A percentile compares a stretch with the other conserved stretches of the same genome.
phyloP scores from a whole-genome alignment of 164 flowering plant species.

The Pachysandra terminalis region DNA sequence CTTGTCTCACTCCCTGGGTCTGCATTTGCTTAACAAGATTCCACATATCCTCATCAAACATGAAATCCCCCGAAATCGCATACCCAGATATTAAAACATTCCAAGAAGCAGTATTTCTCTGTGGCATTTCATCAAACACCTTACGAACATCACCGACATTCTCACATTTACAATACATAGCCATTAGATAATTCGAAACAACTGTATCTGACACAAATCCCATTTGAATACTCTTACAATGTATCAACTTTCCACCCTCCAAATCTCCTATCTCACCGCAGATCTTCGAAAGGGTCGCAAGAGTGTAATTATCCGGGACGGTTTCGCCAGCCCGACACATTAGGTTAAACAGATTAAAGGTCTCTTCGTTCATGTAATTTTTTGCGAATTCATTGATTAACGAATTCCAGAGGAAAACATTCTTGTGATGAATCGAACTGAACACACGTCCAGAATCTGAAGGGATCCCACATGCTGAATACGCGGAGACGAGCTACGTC shows the following conservation, averaged over 20 bases:
- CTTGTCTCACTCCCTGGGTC: slow-evolving; percentile 43
- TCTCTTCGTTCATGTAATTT: slow-evolving; percentile 24
- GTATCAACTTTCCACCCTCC: slow-evolving; percentile 36
- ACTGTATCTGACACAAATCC: slow-evolving; percentile 45
- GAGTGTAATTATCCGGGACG: slow-evolving; percentile 55
- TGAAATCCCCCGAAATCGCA: slow-evolving; percentile 19
- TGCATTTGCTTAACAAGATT: slow-evolving; percentile 43
- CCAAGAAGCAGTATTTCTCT: slow-evolving; percentile 56
- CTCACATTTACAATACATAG: slow-evolving; percentile 54
- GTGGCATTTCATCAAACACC: slow-evolving; percentile 69
- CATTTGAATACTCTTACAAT: slow-evolving; percentile 30
- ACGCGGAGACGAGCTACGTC: slow-evolving; percentile 58
- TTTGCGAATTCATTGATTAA: slow-evolving; percentile 51
- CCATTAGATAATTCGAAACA: slow-evolving; percentile 51
- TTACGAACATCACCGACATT: slow-evolving; percentile 22
- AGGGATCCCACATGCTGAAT: slow-evolving; percentile 30
- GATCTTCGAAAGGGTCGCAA: slow-evolving; percentile 41
- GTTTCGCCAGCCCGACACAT: slow-evolving; percentile 29
- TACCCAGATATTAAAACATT: slow-evolving; percentile 42
- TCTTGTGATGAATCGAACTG: slow-evolving; percentile 28
- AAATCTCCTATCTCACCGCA: slow-evolving; percentile 37
- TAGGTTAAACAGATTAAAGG: slow-evolving; percentile 36
- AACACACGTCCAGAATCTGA: slow-evolving; percentile 35
- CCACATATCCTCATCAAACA: slow-evolving; percentile 22
- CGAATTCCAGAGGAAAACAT: slow-evolving; percentile 47